Conservation (phyloP, 208 protist genomes). For the Wallacemonas sp. region DNA sequence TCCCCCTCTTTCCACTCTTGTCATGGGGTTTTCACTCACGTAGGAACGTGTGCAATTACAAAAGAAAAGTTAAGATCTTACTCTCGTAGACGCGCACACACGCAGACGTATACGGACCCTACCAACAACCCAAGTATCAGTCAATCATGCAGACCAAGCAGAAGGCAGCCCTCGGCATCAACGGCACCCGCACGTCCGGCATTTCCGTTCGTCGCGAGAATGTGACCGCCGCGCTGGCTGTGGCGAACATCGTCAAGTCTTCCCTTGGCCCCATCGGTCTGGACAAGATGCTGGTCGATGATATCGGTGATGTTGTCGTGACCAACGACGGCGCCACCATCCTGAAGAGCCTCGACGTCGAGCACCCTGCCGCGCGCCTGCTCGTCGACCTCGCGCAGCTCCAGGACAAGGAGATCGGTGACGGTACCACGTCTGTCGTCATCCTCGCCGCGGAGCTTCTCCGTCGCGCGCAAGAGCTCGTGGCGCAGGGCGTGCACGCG, state of each 20-base stretch:
- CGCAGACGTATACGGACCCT: too few species aligned
- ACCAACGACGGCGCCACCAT: slow-evolving; percentile 99
- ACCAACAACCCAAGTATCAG: too few species aligned
- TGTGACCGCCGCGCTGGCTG: slow-evolving; percentile 96
- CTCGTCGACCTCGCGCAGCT: slow-evolving; percentile 98
- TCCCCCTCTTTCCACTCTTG: too few species aligned
- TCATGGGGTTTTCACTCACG: too few species aligned
- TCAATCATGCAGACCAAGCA: slow-evolving; percentile 89
- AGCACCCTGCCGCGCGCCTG: slow-evolving; percentile 96
- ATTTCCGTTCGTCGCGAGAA: slow-evolving; percentile 97
- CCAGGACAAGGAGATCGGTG: slow-evolving; percentile 99
- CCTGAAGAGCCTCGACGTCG: slow-evolving; percentile 91
- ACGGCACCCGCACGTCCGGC: slow-evolving; percentile 95
- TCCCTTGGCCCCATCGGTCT: slow-evolving; percentile 99
- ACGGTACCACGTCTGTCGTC: slow-evolving; percentile 99
- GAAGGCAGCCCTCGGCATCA: slow-evolving; percentile 90
- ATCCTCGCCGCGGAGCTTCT: slow-evolving; percentile 99
- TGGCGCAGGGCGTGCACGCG: slow-evolving; percentile 97
- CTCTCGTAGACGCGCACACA: too few species aligned
- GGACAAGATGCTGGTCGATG: slow-evolving; percentile 99
- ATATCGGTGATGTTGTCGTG: slow-evolving; percentile 99
- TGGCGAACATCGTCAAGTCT: slow-evolving; percentile 99
- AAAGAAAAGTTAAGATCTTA: too few species aligned
- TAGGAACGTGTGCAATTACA: too few species aligned
- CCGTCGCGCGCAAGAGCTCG: slow-evolving; percentile 97